These are phyloP conservation scores for Aspergillus intermedius DNA, from an alignment of 2,329 filamentous ascomycete genomes.

Conservation along the genomic window DNA sequence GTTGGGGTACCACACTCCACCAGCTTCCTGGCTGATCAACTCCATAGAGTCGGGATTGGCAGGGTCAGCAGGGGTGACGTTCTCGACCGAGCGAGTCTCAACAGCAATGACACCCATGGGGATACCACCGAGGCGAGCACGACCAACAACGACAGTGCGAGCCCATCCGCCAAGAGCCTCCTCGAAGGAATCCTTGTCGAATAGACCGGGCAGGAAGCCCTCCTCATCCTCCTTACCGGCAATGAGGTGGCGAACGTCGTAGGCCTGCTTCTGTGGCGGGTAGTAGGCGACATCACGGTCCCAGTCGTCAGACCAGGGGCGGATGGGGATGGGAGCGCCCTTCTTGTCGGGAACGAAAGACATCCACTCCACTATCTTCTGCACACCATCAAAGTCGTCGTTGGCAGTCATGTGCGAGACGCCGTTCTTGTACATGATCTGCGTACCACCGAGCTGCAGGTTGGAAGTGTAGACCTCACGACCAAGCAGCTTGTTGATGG, in stretches of 20 bases:
- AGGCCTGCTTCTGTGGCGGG: constrained; percentile 73
- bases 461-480: constrained; percentile 99
- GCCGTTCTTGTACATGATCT: constrained; percentile 99
- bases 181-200: constrained; percentile 94
- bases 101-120: constrained; percentile 98
- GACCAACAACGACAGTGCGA: constrained; percentile 90
- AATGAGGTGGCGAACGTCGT: constrained; percentile 93
- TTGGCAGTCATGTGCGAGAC: constrained; percentile 98
- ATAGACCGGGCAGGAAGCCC: constrained; percentile 83
- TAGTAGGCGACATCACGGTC: constrained; percentile 83
- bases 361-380: constrained; percentile 97
- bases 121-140: constrained; percentile 92
- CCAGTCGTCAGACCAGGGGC: constrained; percentile 78
- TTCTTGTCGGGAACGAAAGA: constrained; percentile 96
- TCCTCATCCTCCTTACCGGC: constrained; percentile 74
- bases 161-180: constrained; percentile 97
- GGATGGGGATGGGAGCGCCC: constrained; percentile 85
- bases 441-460: constrained; percentile 97
- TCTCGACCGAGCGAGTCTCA: constrained; percentile 92
- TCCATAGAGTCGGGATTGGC: constrained; percentile 98
- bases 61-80: constrained; percentile 90
- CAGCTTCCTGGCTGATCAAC: constrained; percentile 87
- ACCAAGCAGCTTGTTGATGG: constrained; percentile 95
- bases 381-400: constrained; percentile 96
- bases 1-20: constrained; percentile 99